A percentile compares a stretch with the other conserved stretches of the same genome.
Conservation (phyloP, 2,329 filamentous ascomycete species). For the Fusarium marasasianum region DNA sequence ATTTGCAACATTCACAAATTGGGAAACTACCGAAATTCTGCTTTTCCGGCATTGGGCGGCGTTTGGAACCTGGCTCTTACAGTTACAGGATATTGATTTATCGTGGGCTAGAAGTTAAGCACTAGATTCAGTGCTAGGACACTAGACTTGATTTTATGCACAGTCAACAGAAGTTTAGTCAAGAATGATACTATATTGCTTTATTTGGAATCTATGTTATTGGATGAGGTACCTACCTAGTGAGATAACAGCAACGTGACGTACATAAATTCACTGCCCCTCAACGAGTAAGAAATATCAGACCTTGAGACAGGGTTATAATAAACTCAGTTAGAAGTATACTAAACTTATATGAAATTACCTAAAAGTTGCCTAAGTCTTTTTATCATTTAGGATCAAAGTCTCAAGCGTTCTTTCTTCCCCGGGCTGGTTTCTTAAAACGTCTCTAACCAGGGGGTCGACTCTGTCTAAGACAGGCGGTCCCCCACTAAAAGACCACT, state of each 20-base stretch:
- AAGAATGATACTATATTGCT: slow-evolving; percentile 17
- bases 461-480: not conserved
- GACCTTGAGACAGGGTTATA: not conserved
- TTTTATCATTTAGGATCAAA: not conserved
- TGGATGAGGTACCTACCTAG: not conserved
- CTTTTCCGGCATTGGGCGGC: slow-evolving; percentile 42
- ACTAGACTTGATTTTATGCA: not conserved
- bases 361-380: not conserved
- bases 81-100: slow-evolving; percentile 13
- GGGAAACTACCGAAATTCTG: slow-evolving; percentile 24
- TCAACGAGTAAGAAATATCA: not conserved
- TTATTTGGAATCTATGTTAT: not conserved
- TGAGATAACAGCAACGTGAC: not conserved
- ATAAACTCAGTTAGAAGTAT: not conserved
- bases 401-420: not conserved
- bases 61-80: slow-evolving; percentile 20
- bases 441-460: slow-evolving; percentile 4
- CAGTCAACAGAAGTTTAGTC: not conserved
- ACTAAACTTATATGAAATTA: not conserved
- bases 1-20: slow-evolving; percentile 24
- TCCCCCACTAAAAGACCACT: slow-evolving; percentile 32
- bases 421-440: not conserved
- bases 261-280: not conserved
- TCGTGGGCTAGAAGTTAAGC: not conserved
- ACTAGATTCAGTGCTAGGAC: not conserved